phyloP scores from a whole-genome alignment of 345 rosid genomes.

The Clarkia xantiana region DNA sequence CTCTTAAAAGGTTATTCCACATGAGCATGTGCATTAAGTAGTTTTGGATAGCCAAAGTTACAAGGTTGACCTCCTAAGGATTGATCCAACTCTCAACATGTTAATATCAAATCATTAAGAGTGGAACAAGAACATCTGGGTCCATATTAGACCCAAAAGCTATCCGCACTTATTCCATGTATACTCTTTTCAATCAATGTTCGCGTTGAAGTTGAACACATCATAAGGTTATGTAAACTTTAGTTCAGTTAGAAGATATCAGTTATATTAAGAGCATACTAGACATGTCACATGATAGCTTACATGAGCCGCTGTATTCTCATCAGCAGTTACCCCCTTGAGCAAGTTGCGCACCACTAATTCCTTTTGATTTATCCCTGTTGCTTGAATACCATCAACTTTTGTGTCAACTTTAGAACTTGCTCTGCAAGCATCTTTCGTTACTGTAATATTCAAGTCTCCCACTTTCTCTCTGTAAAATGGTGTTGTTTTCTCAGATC shows the following conservation, averaged over 20 bases:
- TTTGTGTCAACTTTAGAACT: constrained; percentile 82
- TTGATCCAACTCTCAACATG: too few relatives aligned
- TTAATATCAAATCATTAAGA: too few relatives aligned
- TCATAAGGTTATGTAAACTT: too few relatives aligned
- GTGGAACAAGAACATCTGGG: too few relatives aligned
- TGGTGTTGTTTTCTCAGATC: constrained; percentile 16
- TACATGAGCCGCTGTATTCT: constrained; percentile 92
- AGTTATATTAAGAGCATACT: constrained; percentile 10
- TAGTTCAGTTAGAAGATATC: neutral
- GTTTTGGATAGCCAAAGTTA: too few relatives aligned
- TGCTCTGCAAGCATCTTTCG: constrained; percentile 54
- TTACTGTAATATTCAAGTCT: constrained; percentile 47
- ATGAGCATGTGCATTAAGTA: too few relatives aligned
- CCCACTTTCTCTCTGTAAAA: constrained; percentile 52
- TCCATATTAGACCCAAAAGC: too few relatives aligned
- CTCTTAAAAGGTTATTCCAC: too few relatives aligned
- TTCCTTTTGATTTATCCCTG: constrained; percentile 42
- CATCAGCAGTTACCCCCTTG: constrained; percentile 96
- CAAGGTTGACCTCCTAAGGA: too few relatives aligned
- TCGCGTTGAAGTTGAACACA: too few relatives aligned
- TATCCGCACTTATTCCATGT: too few relatives aligned
- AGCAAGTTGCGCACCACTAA: constrained; percentile 66
- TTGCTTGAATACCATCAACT: constrained; percentile 70
- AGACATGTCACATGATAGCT: constrained; percentile 21
- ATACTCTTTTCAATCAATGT: too few relatives aligned